Base-by-base conservation (phyloP, 192 early-diverging fungal species). In the Coemansia sp. region DNA sequence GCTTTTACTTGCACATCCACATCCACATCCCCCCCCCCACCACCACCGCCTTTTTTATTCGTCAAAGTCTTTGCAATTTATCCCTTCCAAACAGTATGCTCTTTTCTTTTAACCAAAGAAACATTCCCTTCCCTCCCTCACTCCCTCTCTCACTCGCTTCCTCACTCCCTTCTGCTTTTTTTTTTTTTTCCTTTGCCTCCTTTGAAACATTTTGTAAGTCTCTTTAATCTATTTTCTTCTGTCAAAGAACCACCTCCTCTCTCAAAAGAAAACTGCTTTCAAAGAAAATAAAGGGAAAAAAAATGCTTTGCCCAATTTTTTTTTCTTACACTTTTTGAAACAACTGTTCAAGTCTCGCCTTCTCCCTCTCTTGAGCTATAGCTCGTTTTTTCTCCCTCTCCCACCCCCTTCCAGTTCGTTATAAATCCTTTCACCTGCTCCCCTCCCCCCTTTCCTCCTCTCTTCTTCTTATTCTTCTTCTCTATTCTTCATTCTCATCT, bases 361-460 rank as follows among this genome's bases (percentile, higher is more conserved):
- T 56, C n/a, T 57, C n/a, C 36, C 32, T 58, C 22, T 41, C 46
- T 59, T 68, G 29, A 46, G 25, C 31, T 60, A 54, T 32, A 67
- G 37, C 54, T 29, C 39, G 36, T 35, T 57, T 42, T 46, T 31
- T 56, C 54, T 53, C 39, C 41, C 57, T 66, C 24, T 14, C 4
- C 24, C 63, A 40, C 38, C 14, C n/a, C 14, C n/a, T n/a, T n/a
- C n/a, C n/a, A n/a, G n/a, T n/a, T n/a, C n/a, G n/a, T n/a, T n/a
- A n/a, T n/a, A n/a, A n/a, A n/a, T 35, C n/a, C n/a, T n/a, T n/a
- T n/a, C n/a, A 65, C 35, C 2, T 39, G 12, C 15, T 1, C 29
- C 15, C 29, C 3, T 14, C 29, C 27, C 27, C 17, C 25, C 4
- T 27, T 54, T 31, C 14, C 51, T 54, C 32, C 32, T 54, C 17